Evolutionary conservation across 2,329 filamentous ascomycete species (phyloP), one percentile per base, ranked within the genome.

Genomic region (Annulohypoxylon truncatum): DNA sequence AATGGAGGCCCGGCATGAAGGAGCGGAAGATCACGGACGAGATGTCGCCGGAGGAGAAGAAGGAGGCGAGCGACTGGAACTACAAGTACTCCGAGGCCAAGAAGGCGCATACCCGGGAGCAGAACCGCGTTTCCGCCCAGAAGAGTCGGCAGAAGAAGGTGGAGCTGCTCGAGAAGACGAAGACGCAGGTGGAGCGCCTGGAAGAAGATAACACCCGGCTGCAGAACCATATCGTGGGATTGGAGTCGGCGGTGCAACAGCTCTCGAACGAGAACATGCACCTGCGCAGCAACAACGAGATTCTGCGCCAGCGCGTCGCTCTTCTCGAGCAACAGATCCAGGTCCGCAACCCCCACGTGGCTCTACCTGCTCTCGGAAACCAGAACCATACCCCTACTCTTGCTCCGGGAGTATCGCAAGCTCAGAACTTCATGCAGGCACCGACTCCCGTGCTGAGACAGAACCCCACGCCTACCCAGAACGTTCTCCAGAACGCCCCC

Each of bases 131-230:
- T 2, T 68, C 66, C 4, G 66, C 66, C 4, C 46, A 28, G 12
- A 51, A 42, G 22, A 68, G 66, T n/a, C 62, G 66, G 2, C 18
- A 33, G n/a, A 53, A 33, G 33, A 68, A 66, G 33, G 29, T 50
- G 1, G 31, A 35, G 6, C 33, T 51, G 1, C 55, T 68, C 1
- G 26, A 48, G 0, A n/a, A 9, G 2, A 56, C 62, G 3, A n/a
- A 42, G 46, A 10, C 12, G 2, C 18, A 40, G 1, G 57, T 28
- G 4, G n/a, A 31, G 8, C 3, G 2, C 1, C 29, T 62, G 3
- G n/a, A 29, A 12, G 40, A 46, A 0, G 10, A 54, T 2, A 58
- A 50, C 10, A 3, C 12, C 0, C 28, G 13, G 2, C 35, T 56
- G 1, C 6, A 18, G 4, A 10, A 46, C 3, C 46, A 33, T 7